Evolutionary conservation across 106 monocot genomes (phyloP).

Genomic region (Posidonia australis): DNA sequence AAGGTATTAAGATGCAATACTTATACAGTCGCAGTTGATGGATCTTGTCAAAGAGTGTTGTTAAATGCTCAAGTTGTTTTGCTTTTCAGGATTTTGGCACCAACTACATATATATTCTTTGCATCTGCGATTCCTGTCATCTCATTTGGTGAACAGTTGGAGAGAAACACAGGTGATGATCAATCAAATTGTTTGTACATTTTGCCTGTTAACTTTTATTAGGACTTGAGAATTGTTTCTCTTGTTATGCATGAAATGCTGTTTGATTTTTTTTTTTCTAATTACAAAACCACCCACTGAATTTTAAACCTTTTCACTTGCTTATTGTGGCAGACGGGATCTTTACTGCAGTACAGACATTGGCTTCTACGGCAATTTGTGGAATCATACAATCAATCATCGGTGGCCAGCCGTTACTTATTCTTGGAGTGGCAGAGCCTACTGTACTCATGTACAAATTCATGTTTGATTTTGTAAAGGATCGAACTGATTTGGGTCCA

Average conservation of each 20-base stretch:
- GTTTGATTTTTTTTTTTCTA: no score
- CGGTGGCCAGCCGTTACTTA: slow-evolving; percentile 4
- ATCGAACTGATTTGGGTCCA: slow-evolving; percentile 50
- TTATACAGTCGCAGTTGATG: no score
- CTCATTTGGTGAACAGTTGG: slow-evolving; percentile 80
- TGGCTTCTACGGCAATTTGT: slow-evolving; percentile 7
- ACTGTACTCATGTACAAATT: slow-evolving; percentile 7
- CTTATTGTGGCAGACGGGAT: slow-evolving; percentile 1
- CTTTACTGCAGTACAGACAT: not conserved
- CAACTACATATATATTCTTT: slow-evolving; percentile 70
- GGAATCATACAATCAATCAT: slow-evolving; percentile 6
- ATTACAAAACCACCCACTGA: no score
- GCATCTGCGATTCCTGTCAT: slow-evolving; percentile 91
- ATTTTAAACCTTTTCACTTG: no score
- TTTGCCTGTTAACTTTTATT: no score
- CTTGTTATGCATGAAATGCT: no score
- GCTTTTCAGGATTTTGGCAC: slow-evolving; percentile 22
- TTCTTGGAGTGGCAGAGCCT: slow-evolving; percentile 6
- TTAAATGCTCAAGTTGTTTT: not conserved
- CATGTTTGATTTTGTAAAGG: slow-evolving; percentile 69
- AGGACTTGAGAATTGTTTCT: no score
- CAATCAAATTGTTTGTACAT: not conserved
- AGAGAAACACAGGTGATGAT: slow-evolving; percentile 54
- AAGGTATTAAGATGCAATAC: no score
- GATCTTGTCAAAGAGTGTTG: not conserved